Evolutionary conservation across 176 grass and related monocot species (phyloP), one percentile per base, ranked within the genome.

Genomic region (Juncus inflexus): DNA sequence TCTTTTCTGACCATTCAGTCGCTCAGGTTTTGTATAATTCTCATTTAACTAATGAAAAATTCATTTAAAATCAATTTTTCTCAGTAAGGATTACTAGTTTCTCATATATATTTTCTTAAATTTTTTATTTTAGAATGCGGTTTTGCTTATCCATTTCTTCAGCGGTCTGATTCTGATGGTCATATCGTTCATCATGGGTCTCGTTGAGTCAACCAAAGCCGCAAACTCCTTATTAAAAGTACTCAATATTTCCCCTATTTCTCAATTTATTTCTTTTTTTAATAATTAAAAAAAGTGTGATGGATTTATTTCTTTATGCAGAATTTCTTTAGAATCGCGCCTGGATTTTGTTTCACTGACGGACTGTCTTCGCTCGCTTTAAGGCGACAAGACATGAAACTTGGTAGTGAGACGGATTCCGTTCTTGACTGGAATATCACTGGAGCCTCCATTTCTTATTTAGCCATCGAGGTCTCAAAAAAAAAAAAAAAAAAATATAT

Each of bases 401-500:
- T 42, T 40, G 52, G 66, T 71, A 72, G 52, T 63, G 36, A 73
- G 64, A 72, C 40, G 10, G 53, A 70, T 72, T 59, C 51, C 65
- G 40, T 56, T 62, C 66, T 77, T 36, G 59, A 77, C 66, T 83
- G 80, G 80, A 72, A 83, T 72, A 73, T 83, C 12, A 83, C 80
- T 72, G 80, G 80, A 49, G 80, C 80, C 50, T 83, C 80, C 41
- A 83, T 83, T 66, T 83, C 65, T 63, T 83, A 83, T 77, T 83
- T 83, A 72, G 74, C 60, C 37, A 36, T 67, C 53, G 80, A 83
- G 80, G 80, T 75, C 49, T 55, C 62, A 41, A 28, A 28, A 28
- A 28, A 28, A 28, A n/a, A n/a, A n/a, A n/a, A n/a, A n/a, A n/a
- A n/a, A n/a, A n/a, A n/a, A n/a, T n/a, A n/a, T n/a, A n/a, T n/a